Evolutionary conservation across 83 land plant species (phyloP).

Genomic region (Diphasiastrum complanatum): DNA sequence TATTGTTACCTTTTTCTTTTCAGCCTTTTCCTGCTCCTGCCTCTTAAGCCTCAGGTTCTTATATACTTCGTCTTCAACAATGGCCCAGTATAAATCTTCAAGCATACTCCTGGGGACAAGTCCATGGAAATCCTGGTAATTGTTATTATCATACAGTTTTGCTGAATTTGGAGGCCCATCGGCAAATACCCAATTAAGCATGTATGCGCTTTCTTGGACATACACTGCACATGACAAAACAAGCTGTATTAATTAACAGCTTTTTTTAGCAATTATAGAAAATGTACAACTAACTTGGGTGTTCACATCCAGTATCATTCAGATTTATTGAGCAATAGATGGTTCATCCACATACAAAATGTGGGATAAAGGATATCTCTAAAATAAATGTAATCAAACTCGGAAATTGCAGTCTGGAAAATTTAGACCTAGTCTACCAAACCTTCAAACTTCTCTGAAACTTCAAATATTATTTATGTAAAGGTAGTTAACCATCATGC

Average conservation of each 20-base stretch:
- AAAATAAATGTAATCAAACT: too few relatives aligned
- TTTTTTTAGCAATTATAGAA: background rate
- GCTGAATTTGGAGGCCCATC: slow-evolving; percentile 79
- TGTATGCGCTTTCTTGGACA: slow-evolving; percentile 58
- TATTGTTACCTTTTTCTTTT: slow-evolving; percentile 54
- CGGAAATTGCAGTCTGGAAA: too few relatives aligned
- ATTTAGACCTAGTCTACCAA: too few relatives aligned
- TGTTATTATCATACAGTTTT: slow-evolving; percentile 65
- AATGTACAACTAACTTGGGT: too few relatives aligned
- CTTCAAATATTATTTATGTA: too few relatives aligned
- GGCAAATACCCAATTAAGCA: slow-evolving; percentile 89
- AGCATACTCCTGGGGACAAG: slow-evolving; percentile 41
- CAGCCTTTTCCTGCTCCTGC: slow-evolving; percentile 44
- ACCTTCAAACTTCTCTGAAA: too few relatives aligned
- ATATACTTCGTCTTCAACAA: slow-evolving; percentile 49
- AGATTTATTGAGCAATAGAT: too few relatives aligned
- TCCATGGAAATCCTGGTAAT: slow-evolving; percentile 72
- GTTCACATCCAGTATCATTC: too few relatives aligned
- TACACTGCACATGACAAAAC: slow-evolving; percentile 36
- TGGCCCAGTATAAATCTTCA: slow-evolving; percentile 64
- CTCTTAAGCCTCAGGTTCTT: slow-evolving; percentile 58
- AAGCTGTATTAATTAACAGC: slow-evolving; percentile 4
- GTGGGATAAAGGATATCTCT: too few relatives aligned
- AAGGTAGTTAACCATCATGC: too few relatives aligned
- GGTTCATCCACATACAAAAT: too few relatives aligned